A percentile compares a stretch with the other conserved stretches of the same genome.
Evolutionary conservation across 371 early-diverging fungal species (phyloP).

Genomic region (Enterocytospora artemiae): DNA sequence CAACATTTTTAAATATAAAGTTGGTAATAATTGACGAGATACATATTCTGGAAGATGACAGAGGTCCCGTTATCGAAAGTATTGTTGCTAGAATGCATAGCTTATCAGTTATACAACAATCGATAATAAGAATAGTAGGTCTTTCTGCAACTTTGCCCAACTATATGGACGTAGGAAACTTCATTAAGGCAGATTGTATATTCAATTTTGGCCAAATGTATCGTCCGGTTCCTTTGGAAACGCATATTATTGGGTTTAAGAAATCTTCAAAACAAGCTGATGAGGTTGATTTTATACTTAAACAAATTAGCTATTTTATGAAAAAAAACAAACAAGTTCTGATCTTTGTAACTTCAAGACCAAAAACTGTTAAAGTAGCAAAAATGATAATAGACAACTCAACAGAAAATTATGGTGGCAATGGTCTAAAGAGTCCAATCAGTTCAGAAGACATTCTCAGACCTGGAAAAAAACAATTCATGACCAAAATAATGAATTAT

Average conservation of each 20-base stretch:
- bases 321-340: constrained; percentile 74
- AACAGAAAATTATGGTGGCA: constrained; percentile 64
- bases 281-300: constrained; percentile 39
- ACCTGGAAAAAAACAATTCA: background rate
- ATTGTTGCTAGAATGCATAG: constrained; percentile 83
- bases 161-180: constrained; percentile 83
- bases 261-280: constrained; percentile 50
- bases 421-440: background rate
- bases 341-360: constrained; percentile 90
- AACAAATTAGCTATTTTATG: constrained; percentile 49
- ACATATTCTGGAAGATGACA: constrained; percentile 90
- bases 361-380: constrained; percentile 84
- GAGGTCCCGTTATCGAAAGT: constrained; percentile 92
- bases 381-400: constrained; percentile 69
- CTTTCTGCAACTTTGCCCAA: constrained; percentile 96
- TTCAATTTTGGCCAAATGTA: constrained; percentile 82
- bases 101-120: constrained; percentile 73
- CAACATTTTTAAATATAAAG: constrained; percentile 63
- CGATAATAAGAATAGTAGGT: constrained; percentile 80
- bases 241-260: constrained; percentile 62
- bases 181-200: constrained; percentile 76
- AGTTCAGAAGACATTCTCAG: too few species aligned
- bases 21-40: constrained; percentile 96
- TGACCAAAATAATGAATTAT: constrained; percentile 7
- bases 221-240: constrained; percentile 64